Conservation (phyloP, 805 yeast genomes). For the Kluyveromyces starmeri region DNA sequence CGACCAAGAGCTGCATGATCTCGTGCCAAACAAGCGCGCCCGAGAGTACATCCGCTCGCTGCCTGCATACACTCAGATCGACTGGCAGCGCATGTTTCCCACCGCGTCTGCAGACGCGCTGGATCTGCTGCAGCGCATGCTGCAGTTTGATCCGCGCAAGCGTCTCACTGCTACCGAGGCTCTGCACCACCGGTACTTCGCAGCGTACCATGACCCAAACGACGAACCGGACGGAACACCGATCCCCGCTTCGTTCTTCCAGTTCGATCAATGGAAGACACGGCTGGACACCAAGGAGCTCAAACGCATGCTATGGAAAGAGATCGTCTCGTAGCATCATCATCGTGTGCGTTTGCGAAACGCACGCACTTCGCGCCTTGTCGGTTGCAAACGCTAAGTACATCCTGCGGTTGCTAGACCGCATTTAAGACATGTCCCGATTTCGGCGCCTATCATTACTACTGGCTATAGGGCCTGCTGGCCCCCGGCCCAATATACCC, state of each 20-base stretch:
- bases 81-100: slow-evolving; percentile 30
- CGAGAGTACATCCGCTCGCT: slow-evolving; percentile 77
- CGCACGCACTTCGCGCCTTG: too few species aligned
- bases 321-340: slow-evolving; percentile 36
- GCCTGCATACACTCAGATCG: slow-evolving; percentile 43
- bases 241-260: slow-evolving; percentile 80
- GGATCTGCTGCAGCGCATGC: slow-evolving; percentile 58
- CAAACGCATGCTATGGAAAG: slow-evolving; percentile 69
- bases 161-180: slow-evolving; percentile 83
- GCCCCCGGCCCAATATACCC: too few species aligned
- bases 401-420: too few species aligned
- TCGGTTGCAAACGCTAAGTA: too few species aligned
- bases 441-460: too few species aligned
- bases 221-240: slow-evolving; percentile 87
- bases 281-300: slow-evolving; percentile 67
- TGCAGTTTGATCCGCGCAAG: slow-evolving; percentile 74
- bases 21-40: slow-evolving; percentile 70
- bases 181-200: slow-evolving; percentile 74
- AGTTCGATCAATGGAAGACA: slow-evolving; percentile 78
- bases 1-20: slow-evolving; percentile 60
- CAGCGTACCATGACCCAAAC: slow-evolving; percentile 85
- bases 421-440: too few species aligned
- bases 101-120: slow-evolving; percentile 55
- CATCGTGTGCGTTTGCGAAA: too few species aligned
- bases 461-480: too few species aligned